Evolutionary conservation across 2,329 filamentous ascomycete genomes (phyloP), one percentile per base, ranked within the genome.

Genomic region (Elsinoe australis): DNA sequence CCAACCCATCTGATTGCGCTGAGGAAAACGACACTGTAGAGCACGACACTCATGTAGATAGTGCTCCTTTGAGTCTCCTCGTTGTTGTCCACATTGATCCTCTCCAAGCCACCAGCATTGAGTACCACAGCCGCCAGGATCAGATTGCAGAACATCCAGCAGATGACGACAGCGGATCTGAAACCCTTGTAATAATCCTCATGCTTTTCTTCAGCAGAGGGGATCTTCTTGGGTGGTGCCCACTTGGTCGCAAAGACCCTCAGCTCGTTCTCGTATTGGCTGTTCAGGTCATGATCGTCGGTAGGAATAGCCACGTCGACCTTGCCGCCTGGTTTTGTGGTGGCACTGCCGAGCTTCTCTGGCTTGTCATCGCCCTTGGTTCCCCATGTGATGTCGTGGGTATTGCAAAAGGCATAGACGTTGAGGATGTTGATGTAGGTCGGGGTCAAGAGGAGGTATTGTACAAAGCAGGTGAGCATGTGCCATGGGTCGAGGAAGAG

Each of bases 171-270:
- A 21, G 87, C 80, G 15, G 86, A 94, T 53, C 92, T 80, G 64
- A 98, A 95, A 55, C 89, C 92, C 59, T 89, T 88, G 76, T 98
- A 98, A 69, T 96, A 98, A 65, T 98, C 92, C 72, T 95, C 87
- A 66, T 98, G 90, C 61, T 85, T 87, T 63, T 95, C 89, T 34
- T 70, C 62, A 8, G 76, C 67, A n/a, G 71, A 71, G 2, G 78
- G 75, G 0, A 71, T 59, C 59, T 79, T 80, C 66, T 83, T 80
- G 53, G 87, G 82, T 54, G 83, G 80, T 21, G 83, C 81, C 36
- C 79, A 79, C 66, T 95, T 96, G 19, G 71, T 70, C 35, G 75
- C 69, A 62, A 96, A 94, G 10, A 81, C 75, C 2, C 73, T 68
- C 44, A 95, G 69, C 61, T 98, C 92, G 31, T 82, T 73, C 61